Conservation (phyloP, 1,284 basidiomycete species). For the Dichomitus squalens region DNA sequence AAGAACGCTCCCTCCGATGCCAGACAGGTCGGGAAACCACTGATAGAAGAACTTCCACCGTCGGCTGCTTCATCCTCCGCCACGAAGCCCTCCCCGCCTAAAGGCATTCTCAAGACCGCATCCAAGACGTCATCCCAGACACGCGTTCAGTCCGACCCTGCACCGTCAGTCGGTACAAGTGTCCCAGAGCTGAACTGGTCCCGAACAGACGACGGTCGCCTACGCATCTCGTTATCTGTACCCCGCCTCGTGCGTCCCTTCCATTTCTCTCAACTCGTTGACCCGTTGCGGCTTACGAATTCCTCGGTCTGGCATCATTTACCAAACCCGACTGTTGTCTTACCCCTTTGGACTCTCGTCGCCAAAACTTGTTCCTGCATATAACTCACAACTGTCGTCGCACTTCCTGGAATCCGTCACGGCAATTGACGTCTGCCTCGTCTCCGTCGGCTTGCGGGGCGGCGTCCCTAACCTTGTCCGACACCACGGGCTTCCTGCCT, state of each 20-base stretch:
- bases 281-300: background rate
- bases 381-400: no score
- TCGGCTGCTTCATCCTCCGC: slow-evolving; percentile 5
- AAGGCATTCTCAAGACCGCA: slow-evolving; percentile 42
- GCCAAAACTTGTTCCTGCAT: no score
- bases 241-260: slow-evolving; percentile 52
- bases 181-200: slow-evolving; percentile 49
- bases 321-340: no score
- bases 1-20: slow-evolving; percentile 16
- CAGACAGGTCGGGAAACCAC: slow-evolving; percentile 28
- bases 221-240: slow-evolving; percentile 52
- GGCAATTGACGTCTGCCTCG: no score
- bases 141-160: background rate
- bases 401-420: no score
- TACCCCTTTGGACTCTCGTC: no score
- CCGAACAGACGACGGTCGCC: slow-evolving; percentile 37
- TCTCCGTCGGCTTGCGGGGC: no score
- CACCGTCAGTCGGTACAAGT: background rate
- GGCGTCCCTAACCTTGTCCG: background rate
- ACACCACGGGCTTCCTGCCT: background rate
- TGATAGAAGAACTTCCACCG: slow-evolving; percentile 51
- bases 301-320: background rate
- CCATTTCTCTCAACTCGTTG: slow-evolving; percentile 1
- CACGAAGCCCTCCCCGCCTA: slow-evolving; percentile 26
- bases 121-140: slow-evolving; percentile 6